Conservation (phyloP, 768 basidiomycete species). For the Pulveroboletus sp. region DNA sequence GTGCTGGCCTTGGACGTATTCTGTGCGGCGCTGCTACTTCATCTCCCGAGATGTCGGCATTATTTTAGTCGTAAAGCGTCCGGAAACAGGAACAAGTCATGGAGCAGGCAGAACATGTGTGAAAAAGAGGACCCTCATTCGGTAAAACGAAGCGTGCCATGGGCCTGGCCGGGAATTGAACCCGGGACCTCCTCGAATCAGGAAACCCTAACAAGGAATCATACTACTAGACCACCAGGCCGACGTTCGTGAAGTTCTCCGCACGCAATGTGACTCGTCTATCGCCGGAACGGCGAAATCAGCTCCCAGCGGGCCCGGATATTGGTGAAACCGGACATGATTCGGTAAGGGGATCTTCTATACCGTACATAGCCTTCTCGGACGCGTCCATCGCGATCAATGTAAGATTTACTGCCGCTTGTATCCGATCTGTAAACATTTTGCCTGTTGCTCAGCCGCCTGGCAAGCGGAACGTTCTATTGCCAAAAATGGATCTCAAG, state of each 20-base stretch:
- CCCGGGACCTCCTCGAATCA: constrained; percentile 72
- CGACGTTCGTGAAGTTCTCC: constrained; percentile 7
- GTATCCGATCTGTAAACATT: neutral
- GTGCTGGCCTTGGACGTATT: constrained; percentile 7
- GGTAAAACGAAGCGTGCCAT: constrained; percentile 7
- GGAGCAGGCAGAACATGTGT: neutral
- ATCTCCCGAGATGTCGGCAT: constrained; percentile 31
- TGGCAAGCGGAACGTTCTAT: neutral
- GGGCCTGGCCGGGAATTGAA: constrained; percentile 84
- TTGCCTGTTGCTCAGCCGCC: too few relatives aligned
- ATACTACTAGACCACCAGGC: constrained; percentile 64
- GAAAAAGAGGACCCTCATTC: neutral
- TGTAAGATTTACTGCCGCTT: neutral
- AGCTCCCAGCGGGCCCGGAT: too few relatives aligned
- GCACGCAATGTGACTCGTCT: neutral
- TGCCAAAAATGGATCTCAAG: constrained; percentile 10
- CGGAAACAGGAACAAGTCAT: constrained; percentile 1
- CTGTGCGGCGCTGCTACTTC: constrained; percentile 21
- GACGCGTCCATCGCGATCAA: neutral
- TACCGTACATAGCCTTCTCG: neutral
- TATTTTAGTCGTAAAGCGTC: constrained; percentile 13
- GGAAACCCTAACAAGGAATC: constrained; percentile 56
- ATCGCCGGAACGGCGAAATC: too few relatives aligned
- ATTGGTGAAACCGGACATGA: neutral
- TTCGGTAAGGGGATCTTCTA: neutral